These are phyloP conservation scores for Macroventuria anomochaeta DNA, from an alignment of 2,329 filamentous ascomycete genomes.

Conservation along the genomic window DNA sequence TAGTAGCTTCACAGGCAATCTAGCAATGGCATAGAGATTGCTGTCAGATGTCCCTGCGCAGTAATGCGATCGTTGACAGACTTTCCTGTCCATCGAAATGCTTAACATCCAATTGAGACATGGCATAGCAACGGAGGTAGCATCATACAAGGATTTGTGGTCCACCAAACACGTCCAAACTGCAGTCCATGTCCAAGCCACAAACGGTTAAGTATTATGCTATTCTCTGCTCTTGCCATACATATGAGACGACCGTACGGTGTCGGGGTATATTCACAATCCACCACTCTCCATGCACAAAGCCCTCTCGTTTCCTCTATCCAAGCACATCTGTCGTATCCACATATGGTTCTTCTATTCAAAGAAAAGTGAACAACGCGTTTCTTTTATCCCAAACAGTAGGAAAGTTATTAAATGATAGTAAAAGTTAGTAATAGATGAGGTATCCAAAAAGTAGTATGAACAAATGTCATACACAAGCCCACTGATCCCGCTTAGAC, in stretches of 20 bases:
- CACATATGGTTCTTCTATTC: constrained; percentile 5
- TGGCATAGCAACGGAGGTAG: too few relatives aligned
- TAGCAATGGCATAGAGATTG: too few relatives aligned
- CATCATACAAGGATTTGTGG: too few relatives aligned
- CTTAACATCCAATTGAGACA: too few relatives aligned
- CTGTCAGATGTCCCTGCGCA: too few relatives aligned
- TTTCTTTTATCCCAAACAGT: not conserved
- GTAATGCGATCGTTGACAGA: too few relatives aligned
- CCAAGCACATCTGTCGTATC: not conserved
- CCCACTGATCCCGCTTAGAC: not conserved
- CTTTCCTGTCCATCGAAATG: too few relatives aligned
- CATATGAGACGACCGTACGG: constrained; percentile 12
- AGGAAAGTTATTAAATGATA: constrained; percentile 14
- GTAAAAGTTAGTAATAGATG: not conserved
- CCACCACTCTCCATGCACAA: not conserved
- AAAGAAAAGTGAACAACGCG: not conserved
- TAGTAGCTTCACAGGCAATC: too few relatives aligned
- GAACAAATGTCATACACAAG: constrained; percentile 1
- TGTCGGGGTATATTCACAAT: constrained; percentile 9
- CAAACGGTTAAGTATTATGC: too few relatives aligned
- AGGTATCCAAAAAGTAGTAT: not conserved
- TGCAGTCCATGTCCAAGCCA: too few relatives aligned
- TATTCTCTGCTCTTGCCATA: not conserved
- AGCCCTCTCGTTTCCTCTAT: not conserved
- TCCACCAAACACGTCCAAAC: too few relatives aligned